Base-by-base conservation (phyloP, 2,329 filamentous ascomycete species). In the Stylonectria norvegica region DNA sequence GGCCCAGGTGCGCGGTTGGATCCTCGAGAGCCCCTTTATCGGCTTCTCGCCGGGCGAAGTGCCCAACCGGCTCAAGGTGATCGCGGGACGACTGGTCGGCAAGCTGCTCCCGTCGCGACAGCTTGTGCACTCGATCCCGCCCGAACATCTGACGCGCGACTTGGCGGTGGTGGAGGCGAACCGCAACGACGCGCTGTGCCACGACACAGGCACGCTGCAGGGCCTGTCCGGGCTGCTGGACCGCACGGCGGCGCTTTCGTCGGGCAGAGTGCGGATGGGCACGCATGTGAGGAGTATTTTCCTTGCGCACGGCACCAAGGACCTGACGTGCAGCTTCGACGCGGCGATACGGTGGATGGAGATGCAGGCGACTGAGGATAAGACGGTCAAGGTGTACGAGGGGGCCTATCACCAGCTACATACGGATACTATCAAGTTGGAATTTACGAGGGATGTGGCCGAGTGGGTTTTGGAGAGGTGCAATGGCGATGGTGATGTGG, bases 161-260 rank as follows among this genome's bases (percentile, higher is more conserved):
- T 69, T 75, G 17, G 77, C 68, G 16, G 78, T 87, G 3, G 73
- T 77, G 38, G 69, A 77, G 55, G 73, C 70, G 18, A 75, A 86
- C 49, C 67, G 69, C 3, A 73, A 78, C 20, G 90, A 96, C 63
- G 59, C 72, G 35, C 70, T 95, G 37, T 81, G 83, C 63, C 89
- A 95, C 65, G 76, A 91, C 62, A 91, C 81, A 2, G 90, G 89
- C 23, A 95, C 90, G 5, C 72, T 95, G n/a, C 83, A 90, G 62
- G 86, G 86, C 1, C 62, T 95, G 22, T 76, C 85, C 0, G 83
- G 79, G 0, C 75, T 95, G 75, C 67, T 96, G 49, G 87, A 94
- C 60, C 78, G 90, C 18, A 83, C 83, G 2, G 67, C 67, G 5
- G 72, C 71, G 38, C 65, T 95, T 45, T 67, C 78, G 5, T 66